These are phyloP conservation scores for Sequoiadendron giganteum DNA, from an alignment of 75 land plant genomes.

Conservation along the genomic window DNA sequence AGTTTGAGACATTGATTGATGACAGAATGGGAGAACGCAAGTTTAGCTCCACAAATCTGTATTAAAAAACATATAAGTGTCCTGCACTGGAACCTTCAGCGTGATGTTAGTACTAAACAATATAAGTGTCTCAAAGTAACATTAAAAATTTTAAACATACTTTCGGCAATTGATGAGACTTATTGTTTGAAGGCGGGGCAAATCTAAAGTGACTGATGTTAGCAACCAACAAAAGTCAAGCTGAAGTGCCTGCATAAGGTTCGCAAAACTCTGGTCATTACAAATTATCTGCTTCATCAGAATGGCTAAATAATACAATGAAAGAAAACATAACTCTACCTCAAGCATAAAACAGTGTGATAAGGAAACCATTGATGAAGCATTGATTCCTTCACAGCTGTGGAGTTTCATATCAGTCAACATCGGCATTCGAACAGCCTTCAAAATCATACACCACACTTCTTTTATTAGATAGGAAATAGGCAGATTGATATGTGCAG, in stretches of 20 bases:
- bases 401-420: slow-evolving; percentile 76
- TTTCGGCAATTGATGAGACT: slow-evolving; percentile 79
- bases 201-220: slow-evolving; percentile 78
- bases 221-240: slow-evolving; percentile 77
- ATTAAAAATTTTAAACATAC: slow-evolving; percentile 29
- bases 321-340: slow-evolving; percentile 36
- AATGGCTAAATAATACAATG: background rate
- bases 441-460: background rate
- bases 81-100: background rate
- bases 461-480: background rate
- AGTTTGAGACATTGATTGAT: slow-evolving; percentile 65
- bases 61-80: background rate
- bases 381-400: slow-evolving; percentile 90
- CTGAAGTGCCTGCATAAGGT: slow-evolving; percentile 56
- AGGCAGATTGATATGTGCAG: background rate
- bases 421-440: slow-evolving; percentile 88
- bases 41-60: slow-evolving; percentile 85
- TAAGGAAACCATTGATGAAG: slow-evolving; percentile 91
- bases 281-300: background rate
- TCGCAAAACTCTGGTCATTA: background rate
- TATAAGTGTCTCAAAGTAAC: background rate
- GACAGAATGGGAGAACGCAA: slow-evolving; percentile 59
- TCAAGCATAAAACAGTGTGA: slow-evolving; percentile 72
- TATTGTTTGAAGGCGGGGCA: slow-evolving; percentile 61
- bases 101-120: background rate